These are phyloP conservation scores for Orbilia quercus DNA, from an alignment of 2,329 filamentous ascomycete genomes.

Conservation along the genomic window DNA sequence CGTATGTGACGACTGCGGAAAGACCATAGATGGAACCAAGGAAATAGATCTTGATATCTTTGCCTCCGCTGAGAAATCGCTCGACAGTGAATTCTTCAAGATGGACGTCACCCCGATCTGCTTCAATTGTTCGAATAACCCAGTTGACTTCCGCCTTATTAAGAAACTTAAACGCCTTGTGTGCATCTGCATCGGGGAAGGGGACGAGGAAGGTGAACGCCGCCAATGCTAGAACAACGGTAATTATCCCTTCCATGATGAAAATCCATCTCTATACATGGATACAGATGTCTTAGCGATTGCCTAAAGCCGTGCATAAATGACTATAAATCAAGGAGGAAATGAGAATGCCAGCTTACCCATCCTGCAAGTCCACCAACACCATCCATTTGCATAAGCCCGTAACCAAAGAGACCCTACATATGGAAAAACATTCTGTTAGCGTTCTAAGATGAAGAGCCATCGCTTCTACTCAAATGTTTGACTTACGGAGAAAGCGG, in stretches of 20 bases:
- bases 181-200: conserved; percentile 71
- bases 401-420: conserved; percentile 77
- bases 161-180: conserved; percentile 66
- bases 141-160: conserved; percentile 65
- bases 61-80: conserved; percentile 71
- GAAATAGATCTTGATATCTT: conserved; percentile 40
- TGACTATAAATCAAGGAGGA: background rate
- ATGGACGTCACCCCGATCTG: conserved; percentile 70
- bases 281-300: background rate
- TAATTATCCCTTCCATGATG: conserved; percentile 65
- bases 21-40: conserved; percentile 72
- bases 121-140: conserved; percentile 65
- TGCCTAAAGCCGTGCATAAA: background rate
- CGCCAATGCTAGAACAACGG: conserved; percentile 67
- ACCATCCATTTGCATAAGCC: conserved; percentile 67
- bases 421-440: conserved; percentile 74
- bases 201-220: conserved; percentile 72
- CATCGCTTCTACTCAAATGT: conserved; percentile 43
- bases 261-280: conserved; percentile 44
- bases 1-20: conserved; percentile 78
- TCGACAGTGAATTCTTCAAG: conserved; percentile 69
- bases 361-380: conserved; percentile 68
- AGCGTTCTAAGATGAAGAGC: conserved; percentile 70
- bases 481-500: conserved; percentile 66
- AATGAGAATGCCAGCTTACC: conserved; percentile 59